Percentiles rank a stretch among this genome's conserved stretches.
phyloP scores from a whole-genome alignment of 2,329 filamentous ascomycete genomes.

The Clathrospora elynae region DNA sequence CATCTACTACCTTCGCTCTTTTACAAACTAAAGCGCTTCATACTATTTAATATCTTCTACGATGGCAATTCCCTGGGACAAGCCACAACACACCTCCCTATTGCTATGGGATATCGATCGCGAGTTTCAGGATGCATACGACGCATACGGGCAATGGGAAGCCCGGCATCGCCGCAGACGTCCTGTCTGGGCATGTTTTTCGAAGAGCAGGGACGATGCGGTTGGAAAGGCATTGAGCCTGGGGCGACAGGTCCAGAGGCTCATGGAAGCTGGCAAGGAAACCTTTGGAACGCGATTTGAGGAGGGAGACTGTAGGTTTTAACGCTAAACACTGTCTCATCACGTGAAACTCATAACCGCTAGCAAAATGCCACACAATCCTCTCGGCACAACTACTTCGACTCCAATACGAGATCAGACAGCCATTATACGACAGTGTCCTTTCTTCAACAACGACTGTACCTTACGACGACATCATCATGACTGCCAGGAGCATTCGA shows the following conservation, averaged over 20 bases:
- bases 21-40: slow-evolving; percentile 5
- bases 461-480: slow-evolving; percentile 39
- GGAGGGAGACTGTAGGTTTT: slow-evolving; percentile 38
- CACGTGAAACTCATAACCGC: slow-evolving; percentile 17
- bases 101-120: slow-evolving; percentile 46
- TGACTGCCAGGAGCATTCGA: slow-evolving; percentile 39
- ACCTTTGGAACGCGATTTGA: slow-evolving; percentile 39
- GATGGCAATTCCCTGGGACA: slow-evolving; percentile 31
- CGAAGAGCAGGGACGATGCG: slow-evolving; percentile 32
- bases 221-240: slow-evolving; percentile 35
- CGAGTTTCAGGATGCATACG: slow-evolving; percentile 42
- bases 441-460: slow-evolving; percentile 27
- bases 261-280: slow-evolving; percentile 36
- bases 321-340: background rate
- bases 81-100: slow-evolving; percentile 38
- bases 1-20: slow-evolving; percentile 4
- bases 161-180: slow-evolving; percentile 27
- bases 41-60: slow-evolving; percentile 18
- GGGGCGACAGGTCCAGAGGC: slow-evolving; percentile 32
- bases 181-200: slow-evolving; percentile 34
- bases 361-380: slow-evolving; percentile 40
- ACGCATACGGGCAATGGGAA: slow-evolving; percentile 42
- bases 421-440: slow-evolving; percentile 37
- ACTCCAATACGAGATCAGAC: slow-evolving; percentile 41
- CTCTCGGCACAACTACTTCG: slow-evolving; percentile 41